Conservation (phyloP, 352 stramenopile species). For the Aphanomyces invadans region DNA sequence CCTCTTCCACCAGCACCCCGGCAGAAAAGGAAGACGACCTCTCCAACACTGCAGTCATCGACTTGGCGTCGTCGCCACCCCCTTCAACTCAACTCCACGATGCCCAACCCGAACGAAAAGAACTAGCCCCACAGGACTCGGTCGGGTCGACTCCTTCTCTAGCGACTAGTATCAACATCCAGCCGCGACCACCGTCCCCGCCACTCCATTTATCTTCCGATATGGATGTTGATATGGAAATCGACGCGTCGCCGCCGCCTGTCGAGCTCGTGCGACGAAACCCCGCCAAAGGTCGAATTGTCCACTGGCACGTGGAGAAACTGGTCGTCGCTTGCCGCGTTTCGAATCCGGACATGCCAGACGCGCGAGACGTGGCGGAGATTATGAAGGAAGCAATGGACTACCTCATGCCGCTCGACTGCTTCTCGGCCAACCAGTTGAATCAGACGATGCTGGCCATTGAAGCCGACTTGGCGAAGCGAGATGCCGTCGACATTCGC, state of each 20-base stretch:
- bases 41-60: neutral
- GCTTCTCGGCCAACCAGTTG: constrained; percentile 10
- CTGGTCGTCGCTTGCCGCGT: neutral
- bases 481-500: neutral
- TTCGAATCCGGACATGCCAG: neutral
- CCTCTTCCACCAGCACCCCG: too few species aligned
- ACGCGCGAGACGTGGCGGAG: constrained; percentile 1
- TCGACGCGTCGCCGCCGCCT: neutral
- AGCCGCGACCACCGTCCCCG: neutral
- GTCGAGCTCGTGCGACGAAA: neutral
- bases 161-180: neutral
- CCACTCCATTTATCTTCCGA: neutral
- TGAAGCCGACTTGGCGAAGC: neutral
- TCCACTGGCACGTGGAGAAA: constrained; percentile 12
- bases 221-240: too few species aligned
- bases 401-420: constrained; percentile 6
- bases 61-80: neutral
- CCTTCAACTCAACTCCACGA: too few species aligned
- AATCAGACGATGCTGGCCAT: constrained; percentile 14
- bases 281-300: neutral
- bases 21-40: neutral
- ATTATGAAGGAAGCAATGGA: constrained; percentile 13
- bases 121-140: neutral
- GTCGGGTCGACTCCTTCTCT: neutral
- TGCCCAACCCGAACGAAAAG: too few species aligned